phyloP scores from a whole-genome alignment of 768 basidiomycete genomes.

The Pleurotus tuber-regium region DNA sequence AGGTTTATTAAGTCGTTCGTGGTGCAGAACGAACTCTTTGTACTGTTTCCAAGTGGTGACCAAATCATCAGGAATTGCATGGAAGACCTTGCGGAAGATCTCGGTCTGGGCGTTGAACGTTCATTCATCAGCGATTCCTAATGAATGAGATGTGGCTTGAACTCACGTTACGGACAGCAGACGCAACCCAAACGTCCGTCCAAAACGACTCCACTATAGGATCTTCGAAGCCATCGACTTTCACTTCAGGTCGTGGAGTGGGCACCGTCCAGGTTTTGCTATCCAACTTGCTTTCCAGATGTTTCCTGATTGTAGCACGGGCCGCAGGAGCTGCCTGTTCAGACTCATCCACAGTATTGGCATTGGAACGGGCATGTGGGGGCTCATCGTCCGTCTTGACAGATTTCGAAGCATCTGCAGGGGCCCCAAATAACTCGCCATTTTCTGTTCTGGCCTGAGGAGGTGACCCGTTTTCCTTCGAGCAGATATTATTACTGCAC shows the following conservation, averaged over 20 bases:
- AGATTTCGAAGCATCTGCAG: slow-evolving; percentile 47
- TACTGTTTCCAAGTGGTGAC: slow-evolving; percentile 95
- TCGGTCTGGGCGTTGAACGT: slow-evolving; percentile 70
- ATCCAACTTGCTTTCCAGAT: slow-evolving; percentile 48
- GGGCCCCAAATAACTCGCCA: slow-evolving; percentile 50
- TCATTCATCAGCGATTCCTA: slow-evolving; percentile 10
- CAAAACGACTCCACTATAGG: slow-evolving; percentile 87
- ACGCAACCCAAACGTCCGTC: slow-evolving; percentile 86
- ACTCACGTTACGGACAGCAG: slow-evolving; percentile 85
- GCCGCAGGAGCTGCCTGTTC: slow-evolving; percentile 49
- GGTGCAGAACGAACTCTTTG: slow-evolving; percentile 76
- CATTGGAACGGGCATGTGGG: slow-evolving; percentile 42
- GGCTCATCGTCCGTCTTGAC: slow-evolving; percentile 42
- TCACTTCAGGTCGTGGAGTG: slow-evolving; percentile 66
- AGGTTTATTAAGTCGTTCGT: slow-evolving; percentile 70
- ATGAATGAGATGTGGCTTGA: not conserved
- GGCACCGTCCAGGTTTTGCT: slow-evolving; percentile 61
- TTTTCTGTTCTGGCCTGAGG: slow-evolving; percentile 37
- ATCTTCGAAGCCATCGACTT: slow-evolving; percentile 81
- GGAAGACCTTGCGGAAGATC: slow-evolving; percentile 94
- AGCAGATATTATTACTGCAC: not conserved
- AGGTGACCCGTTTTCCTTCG: slow-evolving; percentile 5
- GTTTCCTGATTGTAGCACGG: slow-evolving; percentile 51
- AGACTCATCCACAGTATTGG: slow-evolving; percentile 42
- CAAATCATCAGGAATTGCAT: slow-evolving; percentile 88